Percentiles rank a stretch among this genome's conserved stretches.
Evolutionary conservation across 176 grass and related monocot species (phyloP).

Genomic region (Urochloa ruziziensis): DNA sequence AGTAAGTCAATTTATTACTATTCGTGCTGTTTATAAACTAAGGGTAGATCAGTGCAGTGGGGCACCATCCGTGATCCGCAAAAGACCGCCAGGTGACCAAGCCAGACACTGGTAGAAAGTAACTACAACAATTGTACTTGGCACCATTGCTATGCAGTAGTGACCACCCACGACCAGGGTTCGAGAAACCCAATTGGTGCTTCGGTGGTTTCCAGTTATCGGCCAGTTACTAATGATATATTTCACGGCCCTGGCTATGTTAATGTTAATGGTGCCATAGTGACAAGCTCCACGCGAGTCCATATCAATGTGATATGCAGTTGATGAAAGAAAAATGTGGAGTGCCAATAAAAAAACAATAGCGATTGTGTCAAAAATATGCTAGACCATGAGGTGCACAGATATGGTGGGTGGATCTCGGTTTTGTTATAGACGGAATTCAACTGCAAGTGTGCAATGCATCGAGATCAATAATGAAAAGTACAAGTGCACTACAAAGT

Average conservation of each 20-base stretch:
- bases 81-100: background rate
- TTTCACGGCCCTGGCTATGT: background rate
- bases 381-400: background rate
- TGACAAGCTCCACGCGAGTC: background rate
- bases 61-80: background rate
- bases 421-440: background rate
- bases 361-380: background rate
- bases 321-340: background rate
- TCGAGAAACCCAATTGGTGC: background rate
- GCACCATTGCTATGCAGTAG: background rate
- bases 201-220: background rate
- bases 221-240: background rate
- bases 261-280: background rate
- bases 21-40: background rate
- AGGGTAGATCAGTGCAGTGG: background rate
- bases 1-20: background rate
- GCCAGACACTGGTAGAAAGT: slow-evolving; percentile 3
- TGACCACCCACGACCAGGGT: slow-evolving; percentile 1
- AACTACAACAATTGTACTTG: slow-evolving; percentile 20
- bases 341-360: background rate
- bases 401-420: slow-evolving; percentile 18
- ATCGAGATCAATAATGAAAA: background rate
- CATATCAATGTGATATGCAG: too few species aligned
- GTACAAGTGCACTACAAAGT: slow-evolving; percentile 11
- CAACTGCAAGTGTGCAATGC: slow-evolving; percentile 17